Conservation (phyloP, 441 rosid genomes). For the Raphanus hybrid region DNA sequence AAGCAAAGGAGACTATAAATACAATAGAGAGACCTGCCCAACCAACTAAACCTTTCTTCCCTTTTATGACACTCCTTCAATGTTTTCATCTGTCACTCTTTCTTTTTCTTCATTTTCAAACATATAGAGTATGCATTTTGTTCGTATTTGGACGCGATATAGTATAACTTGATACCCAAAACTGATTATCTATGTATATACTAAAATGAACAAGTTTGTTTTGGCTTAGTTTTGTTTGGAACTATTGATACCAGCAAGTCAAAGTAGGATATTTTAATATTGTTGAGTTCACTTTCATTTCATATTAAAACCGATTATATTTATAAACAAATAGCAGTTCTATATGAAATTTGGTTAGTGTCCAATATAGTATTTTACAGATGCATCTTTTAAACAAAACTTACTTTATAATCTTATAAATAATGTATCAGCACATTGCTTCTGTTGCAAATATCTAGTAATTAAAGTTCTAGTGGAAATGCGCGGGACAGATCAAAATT, state of each 20-base stretch:
- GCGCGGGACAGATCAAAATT: conserved; percentile 14
- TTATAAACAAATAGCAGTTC: neutral
- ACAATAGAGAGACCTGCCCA: conserved; percentile 70
- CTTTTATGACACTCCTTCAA: conserved; percentile 86
- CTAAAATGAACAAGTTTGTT: neutral
- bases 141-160: neutral
- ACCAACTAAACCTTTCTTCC: conserved; percentile 52
- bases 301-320: neutral
- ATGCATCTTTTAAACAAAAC: neutral
- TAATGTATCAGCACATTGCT: conserved; percentile 23
- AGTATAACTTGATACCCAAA: neutral
- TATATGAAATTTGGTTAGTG: conserved; percentile 4
- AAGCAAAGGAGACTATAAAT: conserved; percentile 55
- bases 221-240: conserved; percentile 10
- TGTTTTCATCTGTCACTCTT: conserved; percentile 66
- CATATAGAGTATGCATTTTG: neutral
- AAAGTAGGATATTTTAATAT: neutral
- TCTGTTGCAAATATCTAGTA: conserved; percentile 29
- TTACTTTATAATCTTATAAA: neutral
- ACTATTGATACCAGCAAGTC: neutral
- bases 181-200: neutral
- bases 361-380: neutral
- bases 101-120: conserved; percentile 29
- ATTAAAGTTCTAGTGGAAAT: conserved; percentile 29
- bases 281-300: conserved; percentile 2